phyloP scores from a whole-genome alignment of 441 rosid species.

The Croton setiger region DNA sequence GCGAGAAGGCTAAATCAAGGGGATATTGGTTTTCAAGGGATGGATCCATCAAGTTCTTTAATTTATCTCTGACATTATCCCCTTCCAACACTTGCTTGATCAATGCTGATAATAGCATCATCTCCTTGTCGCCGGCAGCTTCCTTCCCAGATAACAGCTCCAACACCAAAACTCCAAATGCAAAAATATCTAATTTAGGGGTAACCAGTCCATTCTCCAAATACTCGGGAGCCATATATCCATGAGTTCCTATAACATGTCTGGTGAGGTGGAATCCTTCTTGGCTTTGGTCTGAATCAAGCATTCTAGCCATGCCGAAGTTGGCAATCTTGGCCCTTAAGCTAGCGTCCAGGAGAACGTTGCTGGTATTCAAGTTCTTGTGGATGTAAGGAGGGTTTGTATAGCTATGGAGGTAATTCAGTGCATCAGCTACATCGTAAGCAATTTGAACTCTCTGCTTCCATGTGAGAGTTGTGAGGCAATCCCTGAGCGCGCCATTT shows the following conservation, averaged over 20 bases:
- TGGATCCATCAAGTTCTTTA: conserved; percentile 60
- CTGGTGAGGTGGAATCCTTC: conserved; percentile 64
- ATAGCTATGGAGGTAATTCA: conserved; percentile 77
- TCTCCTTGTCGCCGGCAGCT: conserved; percentile 37
- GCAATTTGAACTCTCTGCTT: conserved; percentile 80
- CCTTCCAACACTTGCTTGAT: conserved; percentile 56
- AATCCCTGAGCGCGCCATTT: conserved; percentile 62
- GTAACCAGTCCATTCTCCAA: conserved; percentile 78
- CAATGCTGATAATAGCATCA: too few relatives aligned
- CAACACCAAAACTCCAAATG: conserved; percentile 73
- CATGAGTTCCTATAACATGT: conserved; percentile 81
- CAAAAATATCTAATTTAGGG: conserved; percentile 72
- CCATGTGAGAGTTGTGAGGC: conserved; percentile 62
- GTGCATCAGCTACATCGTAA: conserved; percentile 62
- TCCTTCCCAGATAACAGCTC: conserved; percentile 80
- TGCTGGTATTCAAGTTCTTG: conserved; percentile 75
- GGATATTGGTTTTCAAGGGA: conserved; percentile 59
- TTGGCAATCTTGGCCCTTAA: conserved; percentile 73
- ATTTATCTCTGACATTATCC: conserved; percentile 61
- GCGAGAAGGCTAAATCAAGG: conserved; percentile 69
- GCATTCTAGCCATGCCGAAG: conserved; percentile 69
- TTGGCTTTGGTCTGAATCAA: conserved; percentile 30
- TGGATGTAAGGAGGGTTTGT: conserved; percentile 69
- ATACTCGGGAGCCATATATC: conserved; percentile 90
- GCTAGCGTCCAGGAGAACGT: conserved; percentile 68